A percentile compares a stretch with the other conserved stretches of the same genome.
Conservation (phyloP, 2,329 filamentous ascomycete species). For the Arthrobotrys entomopaga region DNA sequence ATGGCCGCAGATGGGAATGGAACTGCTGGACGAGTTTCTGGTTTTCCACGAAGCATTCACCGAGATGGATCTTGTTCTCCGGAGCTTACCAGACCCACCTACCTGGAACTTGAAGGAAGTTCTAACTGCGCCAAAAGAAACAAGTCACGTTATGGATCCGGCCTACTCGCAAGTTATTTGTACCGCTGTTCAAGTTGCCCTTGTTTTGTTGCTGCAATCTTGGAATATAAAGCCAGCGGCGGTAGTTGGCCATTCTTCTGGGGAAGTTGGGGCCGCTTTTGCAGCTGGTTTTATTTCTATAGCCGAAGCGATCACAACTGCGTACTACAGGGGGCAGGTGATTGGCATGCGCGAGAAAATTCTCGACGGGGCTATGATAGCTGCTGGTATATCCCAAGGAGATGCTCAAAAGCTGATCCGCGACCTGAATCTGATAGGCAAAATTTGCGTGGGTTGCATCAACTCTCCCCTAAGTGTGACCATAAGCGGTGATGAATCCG, state of each 20-base stretch:
- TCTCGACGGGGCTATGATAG: conserved; percentile 61
- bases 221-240: conserved; percentile 61
- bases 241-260: conserved; percentile 64
- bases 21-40: conserved; percentile 59
- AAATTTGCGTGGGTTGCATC: conserved; percentile 31
- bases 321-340: conserved; percentile 62
- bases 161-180: conserved; percentile 67
- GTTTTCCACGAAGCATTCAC: conserved; percentile 20
- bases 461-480: conserved; percentile 60
- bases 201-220: conserved; percentile 62
- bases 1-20: conserved; percentile 63
- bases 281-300: conserved; percentile 61
- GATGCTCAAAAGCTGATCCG: conserved; percentile 57
- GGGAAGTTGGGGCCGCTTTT: conserved; percentile 65
- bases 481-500: conserved; percentile 58
- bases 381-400: conserved; percentile 61
- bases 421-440: conserved; percentile 7
- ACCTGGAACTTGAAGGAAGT: conserved; percentile 55
- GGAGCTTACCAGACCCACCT: conserved; percentile 35
- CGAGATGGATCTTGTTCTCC: conserved; percentile 19
- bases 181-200: conserved; percentile 67
- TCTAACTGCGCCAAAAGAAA: conserved; percentile 9
- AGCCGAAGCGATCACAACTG: conserved; percentile 62
- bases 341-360: neutral
- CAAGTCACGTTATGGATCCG: conserved; percentile 59